These are phyloP conservation scores for Knoxia roxburghii DNA, from an alignment of 257 asterid genomes.

Conservation along the genomic window DNA sequence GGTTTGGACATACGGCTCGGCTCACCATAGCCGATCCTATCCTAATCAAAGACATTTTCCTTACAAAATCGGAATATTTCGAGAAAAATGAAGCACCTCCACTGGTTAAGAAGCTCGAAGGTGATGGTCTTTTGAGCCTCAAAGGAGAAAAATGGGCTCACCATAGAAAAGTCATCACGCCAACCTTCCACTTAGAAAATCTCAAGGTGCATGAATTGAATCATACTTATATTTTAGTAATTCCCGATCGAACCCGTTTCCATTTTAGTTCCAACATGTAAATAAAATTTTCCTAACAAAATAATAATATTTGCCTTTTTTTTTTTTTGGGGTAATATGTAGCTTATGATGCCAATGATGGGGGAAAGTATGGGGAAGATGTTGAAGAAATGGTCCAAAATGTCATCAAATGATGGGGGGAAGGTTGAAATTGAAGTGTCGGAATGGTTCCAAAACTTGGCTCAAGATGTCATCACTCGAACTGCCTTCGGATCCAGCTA, in stretches of 20 bases:
- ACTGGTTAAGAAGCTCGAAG: constrained; percentile 76
- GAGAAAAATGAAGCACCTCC: constrained; percentile 80
- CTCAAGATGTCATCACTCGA: constrained; percentile 63
- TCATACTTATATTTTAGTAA: too few species aligned
- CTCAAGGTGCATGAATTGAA: constrained; percentile 45
- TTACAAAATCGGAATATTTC: constrained; percentile 59
- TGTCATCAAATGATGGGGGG: constrained; percentile 36
- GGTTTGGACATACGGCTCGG: constrained; percentile 86
- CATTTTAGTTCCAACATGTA: too few species aligned
- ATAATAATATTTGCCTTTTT: too few species aligned
- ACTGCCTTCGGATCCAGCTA: constrained; percentile 77
- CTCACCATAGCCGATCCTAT: constrained; percentile 70
- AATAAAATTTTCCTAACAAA: too few species aligned
- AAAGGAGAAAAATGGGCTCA: constrained; percentile 94
- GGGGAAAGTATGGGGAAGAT: constrained; percentile 55
- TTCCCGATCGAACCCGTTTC: too few species aligned
- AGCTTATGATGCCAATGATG: constrained; percentile 83
- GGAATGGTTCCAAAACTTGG: constrained; percentile 58
- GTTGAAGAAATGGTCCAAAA: constrained; percentile 53
- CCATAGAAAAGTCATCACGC: constrained; percentile 76
- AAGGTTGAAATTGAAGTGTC: constrained; percentile 65
- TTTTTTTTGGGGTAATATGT: neutral
- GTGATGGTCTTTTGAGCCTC: constrained; percentile 74
- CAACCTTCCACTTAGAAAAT: constrained; percentile 72
- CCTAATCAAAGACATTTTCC: constrained; percentile 62